phyloP scores from a whole-genome alignment of 2,329 filamentous ascomycete species.

The Diaporthe humulicola region DNA sequence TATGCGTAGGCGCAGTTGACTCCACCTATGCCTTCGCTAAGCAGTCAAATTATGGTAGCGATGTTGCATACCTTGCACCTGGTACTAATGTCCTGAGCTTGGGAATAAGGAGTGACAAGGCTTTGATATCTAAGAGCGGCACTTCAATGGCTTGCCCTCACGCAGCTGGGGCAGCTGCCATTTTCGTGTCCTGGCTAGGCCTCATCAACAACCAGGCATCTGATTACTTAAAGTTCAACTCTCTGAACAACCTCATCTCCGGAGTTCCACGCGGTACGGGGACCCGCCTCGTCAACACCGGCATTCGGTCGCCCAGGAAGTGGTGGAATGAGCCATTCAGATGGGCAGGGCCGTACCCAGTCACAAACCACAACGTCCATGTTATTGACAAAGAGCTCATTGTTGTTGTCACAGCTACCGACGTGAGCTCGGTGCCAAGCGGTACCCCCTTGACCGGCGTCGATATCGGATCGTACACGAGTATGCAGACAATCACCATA shows the following conservation, averaged over 20 bases:
- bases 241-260: not conserved
- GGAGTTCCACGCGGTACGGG: not conserved
- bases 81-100: not conserved
- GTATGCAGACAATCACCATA: not conserved
- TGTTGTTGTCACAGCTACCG: not conserved
- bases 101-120: not conserved
- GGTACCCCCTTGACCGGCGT: not conserved
- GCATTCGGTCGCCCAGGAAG: not conserved
- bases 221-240: not conserved
- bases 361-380: not conserved
- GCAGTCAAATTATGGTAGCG: not conserved
- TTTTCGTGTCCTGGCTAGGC: not conserved
- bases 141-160: not conserved
- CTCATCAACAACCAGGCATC: not conserved
- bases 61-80: not conserved
- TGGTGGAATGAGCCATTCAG: not conserved
- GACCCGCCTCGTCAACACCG: not conserved
- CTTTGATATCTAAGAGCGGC: accelerated
- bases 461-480: not conserved
- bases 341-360: not conserved
- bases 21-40: not conserved
- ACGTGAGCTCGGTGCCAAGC: not conserved
- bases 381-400: not conserved
- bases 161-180: not conserved
- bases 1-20: not conserved